phyloP scores from a whole-genome alignment of 2,329 filamentous ascomycete genomes.

The Botrytis pseudocinerea region DNA sequence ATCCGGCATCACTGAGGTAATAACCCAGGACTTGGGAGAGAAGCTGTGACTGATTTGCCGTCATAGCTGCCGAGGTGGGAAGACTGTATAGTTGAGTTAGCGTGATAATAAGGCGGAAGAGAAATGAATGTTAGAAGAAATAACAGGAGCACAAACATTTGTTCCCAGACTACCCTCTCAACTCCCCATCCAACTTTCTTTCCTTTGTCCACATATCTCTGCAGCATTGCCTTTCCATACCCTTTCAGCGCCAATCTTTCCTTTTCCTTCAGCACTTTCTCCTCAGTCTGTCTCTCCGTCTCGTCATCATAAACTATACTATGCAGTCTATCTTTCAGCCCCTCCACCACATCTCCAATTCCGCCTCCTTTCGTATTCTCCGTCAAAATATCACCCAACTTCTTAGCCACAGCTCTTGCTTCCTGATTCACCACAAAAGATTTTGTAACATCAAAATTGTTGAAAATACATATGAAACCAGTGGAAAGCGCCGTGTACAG shows the following conservation, averaged over 20 bases:
- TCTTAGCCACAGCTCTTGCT: conserved; percentile 55
- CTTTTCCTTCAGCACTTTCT: conserved; percentile 42
- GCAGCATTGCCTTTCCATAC: conserved; percentile 66
- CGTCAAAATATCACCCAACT: conserved; percentile 63
- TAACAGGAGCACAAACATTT: conserved; percentile 32
- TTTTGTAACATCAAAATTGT: conserved; percentile 62
- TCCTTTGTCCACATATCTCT: conserved; percentile 63
- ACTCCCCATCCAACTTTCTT: conserved; percentile 46
- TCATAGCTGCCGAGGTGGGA: conserved; percentile 65
- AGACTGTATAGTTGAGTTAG: conserved; percentile 27
- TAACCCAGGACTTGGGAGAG: conserved; percentile 74
- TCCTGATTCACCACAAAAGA: conserved; percentile 57
- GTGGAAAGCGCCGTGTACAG: conserved; percentile 50
- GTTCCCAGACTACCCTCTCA: conserved; percentile 59
- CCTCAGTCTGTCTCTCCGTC: conserved; percentile 43
- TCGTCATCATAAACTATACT: conserved; percentile 9
- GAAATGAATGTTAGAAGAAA: not conserved
- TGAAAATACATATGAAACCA: conserved; percentile 65
- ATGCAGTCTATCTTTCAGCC: conserved; percentile 3
- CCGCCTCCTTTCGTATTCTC: conserved; percentile 64
- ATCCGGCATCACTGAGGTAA: conserved; percentile 61
- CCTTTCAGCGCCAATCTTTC: conserved; percentile 55
- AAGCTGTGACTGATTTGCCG: conserved; percentile 70
- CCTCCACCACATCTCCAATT: conserved; percentile 16
- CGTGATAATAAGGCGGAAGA: not conserved